Evolutionary conservation across 2,329 filamentous ascomycete genomes (phyloP).

Genomic region (Phaeosphaeriaceae sp.): DNA sequence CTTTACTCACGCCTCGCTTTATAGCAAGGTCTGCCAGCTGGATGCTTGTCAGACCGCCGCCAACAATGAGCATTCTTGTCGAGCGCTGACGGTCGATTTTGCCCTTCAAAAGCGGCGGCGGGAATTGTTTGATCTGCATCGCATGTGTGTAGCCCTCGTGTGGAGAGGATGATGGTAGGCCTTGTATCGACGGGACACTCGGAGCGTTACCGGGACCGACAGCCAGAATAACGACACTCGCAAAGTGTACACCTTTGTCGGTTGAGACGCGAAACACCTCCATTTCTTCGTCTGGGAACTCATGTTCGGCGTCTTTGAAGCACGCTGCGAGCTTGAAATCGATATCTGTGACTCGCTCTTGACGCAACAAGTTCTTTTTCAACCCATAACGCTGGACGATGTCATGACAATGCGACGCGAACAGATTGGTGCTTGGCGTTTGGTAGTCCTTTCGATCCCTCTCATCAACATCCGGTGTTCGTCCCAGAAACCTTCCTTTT

Average conservation of each 20-base stretch:
- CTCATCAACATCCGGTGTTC: conserved; percentile 51
- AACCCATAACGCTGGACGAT: conserved; percentile 56
- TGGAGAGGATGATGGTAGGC: conserved; percentile 40
- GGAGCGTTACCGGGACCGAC: conserved; percentile 69
- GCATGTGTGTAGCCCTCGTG: conserved; percentile 67
- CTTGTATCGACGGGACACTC: conserved; percentile 54
- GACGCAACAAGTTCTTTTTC: conserved; percentile 60
- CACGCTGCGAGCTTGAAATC: conserved; percentile 59
- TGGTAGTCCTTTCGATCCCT: conserved; percentile 57
- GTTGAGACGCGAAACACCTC: conserved; percentile 71
- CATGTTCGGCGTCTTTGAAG: conserved; percentile 24
- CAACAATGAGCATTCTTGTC: conserved; percentile 73
- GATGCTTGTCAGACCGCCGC: conserved; percentile 77
- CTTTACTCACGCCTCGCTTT: conserved; percentile 67
- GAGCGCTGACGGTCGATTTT: conserved; percentile 56
- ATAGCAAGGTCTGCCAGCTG: conserved; percentile 74
- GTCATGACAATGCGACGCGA: conserved; percentile 50
- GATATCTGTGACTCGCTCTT: conserved; percentile 68
- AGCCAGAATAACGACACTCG: conserved; percentile 70
- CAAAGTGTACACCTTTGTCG: conserved; percentile 60
- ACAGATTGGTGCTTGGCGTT: conserved; percentile 50
- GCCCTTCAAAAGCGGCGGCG: conserved; percentile 58
- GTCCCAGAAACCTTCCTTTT: conserved; percentile 53
- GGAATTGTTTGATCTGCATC: conserved; percentile 66
- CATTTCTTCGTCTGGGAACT: conserved; percentile 41